Percentiles rank a stretch among this genome's conserved stretches.
Conservation (phyloP, 495 filamentous ascomycete genomes). For the Trichoderma virens region DNA sequence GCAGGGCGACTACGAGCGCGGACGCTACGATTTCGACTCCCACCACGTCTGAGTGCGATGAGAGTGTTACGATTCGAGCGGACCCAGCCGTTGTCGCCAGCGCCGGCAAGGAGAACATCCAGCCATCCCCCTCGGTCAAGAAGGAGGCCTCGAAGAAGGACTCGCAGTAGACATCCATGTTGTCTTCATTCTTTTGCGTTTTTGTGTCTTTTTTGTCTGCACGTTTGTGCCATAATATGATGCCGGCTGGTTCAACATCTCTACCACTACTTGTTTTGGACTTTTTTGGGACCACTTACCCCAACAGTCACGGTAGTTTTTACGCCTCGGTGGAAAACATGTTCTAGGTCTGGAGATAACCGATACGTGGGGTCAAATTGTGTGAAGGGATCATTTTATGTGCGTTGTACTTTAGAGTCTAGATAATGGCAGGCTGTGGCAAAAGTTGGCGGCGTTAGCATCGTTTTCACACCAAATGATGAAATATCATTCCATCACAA, state of each 20-base stretch:
- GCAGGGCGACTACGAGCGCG: slow-evolving; percentile 11
- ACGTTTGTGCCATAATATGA: neutral
- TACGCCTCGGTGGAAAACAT: neutral
- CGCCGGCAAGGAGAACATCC: slow-evolving; percentile 40
- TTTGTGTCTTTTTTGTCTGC: neutral
- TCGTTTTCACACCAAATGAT: neutral
- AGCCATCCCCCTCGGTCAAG: slow-evolving; percentile 42
- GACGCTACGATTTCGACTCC: slow-evolving; percentile 12
- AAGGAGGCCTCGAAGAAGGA: slow-evolving; percentile 23
- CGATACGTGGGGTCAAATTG: slow-evolving; percentile 9
- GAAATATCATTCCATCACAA: neutral
- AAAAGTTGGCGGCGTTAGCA: slow-evolving; percentile 1
- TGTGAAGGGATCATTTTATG: neutral
- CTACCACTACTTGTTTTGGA: slow-evolving; percentile 7
- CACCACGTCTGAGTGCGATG: slow-evolving; percentile 36
- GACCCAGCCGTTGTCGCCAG: slow-evolving; percentile 34
- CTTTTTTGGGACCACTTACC: slow-evolving; percentile 9
- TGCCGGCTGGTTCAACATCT: neutral
- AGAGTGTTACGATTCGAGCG: slow-evolving; percentile 40
- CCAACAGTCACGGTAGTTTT: slow-evolving; percentile 8
- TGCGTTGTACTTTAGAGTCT: slow-evolving; percentile 6
- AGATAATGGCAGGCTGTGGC: slow-evolving; percentile 9
- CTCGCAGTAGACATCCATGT: neutral
- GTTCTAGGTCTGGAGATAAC: slow-evolving; percentile 10
- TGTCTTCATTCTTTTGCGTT: neutral